Conservation (phyloP, 768 basidiomycete genomes). For the Botryobasidium botryosum region DNA sequence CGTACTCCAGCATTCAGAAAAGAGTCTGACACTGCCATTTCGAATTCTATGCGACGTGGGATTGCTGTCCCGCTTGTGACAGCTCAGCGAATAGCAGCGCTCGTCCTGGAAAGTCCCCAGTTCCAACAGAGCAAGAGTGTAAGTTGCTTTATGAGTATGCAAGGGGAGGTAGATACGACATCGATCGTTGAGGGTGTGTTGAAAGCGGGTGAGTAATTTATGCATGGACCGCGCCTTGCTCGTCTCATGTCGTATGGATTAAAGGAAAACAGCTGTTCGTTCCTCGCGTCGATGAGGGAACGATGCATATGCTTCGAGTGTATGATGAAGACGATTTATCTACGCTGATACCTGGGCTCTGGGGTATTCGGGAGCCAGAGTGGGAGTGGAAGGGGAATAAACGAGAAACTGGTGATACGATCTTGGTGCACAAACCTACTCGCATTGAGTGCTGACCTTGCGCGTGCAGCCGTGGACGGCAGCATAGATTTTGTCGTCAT, state of each 20-base stretch:
- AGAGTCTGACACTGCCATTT: not conserved
- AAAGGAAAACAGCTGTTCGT: conserved; percentile 11
- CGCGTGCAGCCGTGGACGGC: not conserved
- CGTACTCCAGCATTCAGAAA: not conserved
- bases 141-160: conserved; percentile 11
- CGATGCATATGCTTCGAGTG: conserved; percentile 9
- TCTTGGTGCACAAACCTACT: too few species aligned
- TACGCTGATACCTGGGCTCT: conserved; percentile 6
- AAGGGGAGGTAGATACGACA: conserved; percentile 11
- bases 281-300: conserved; percentile 8
- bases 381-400: too few species aligned
- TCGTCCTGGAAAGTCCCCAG: conserved; percentile 1
- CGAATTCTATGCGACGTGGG: not conserved
- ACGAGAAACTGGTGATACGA: too few species aligned
- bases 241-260: not conserved
- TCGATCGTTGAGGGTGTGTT: conserved; percentile 7
- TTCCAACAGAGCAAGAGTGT: conserved; percentile 9
- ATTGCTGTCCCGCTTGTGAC: not conserved
- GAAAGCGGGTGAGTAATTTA: not conserved
- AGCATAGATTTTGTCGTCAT: conserved; percentile 10
- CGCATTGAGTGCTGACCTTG: too few species aligned
- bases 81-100: conserved; percentile 8
- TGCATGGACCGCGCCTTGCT: not conserved
- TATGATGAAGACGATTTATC: conserved; percentile 8
- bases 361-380: conserved; percentile 12